These are phyloP conservation scores for Vaccinium darrowii DNA, from an alignment of 148 eudicot species.

Conservation along the genomic window DNA sequence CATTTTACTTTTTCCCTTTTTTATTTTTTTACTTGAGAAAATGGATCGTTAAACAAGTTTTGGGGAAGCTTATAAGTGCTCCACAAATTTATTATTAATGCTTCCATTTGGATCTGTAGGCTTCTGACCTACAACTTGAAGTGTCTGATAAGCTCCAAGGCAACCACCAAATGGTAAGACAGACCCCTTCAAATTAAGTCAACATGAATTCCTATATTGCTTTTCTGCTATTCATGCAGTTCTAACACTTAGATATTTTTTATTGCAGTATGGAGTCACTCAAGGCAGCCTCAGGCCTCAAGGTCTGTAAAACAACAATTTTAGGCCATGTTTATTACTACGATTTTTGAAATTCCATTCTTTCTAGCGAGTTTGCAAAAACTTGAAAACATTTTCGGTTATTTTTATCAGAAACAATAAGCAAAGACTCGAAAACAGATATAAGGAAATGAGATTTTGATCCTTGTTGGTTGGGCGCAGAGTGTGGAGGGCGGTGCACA, in stretches of 20 bases:
- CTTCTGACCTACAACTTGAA: constrained; percentile 6
- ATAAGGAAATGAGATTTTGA: background rate
- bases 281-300: constrained; percentile 53
- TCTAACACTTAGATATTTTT: background rate
- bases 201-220: background rate
- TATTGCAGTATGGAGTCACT: constrained; percentile 38
- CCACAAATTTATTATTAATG: background rate
- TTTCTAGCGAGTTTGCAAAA: background rate
- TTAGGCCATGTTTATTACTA: background rate
- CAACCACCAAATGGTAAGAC: constrained; percentile 17
- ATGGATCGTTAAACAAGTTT: no score
- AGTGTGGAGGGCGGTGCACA: constrained; percentile 42
- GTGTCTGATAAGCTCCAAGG: constrained; percentile 1
- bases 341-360: background rate
- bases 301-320: constrained; percentile 28
- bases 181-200: background rate
- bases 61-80: no score
- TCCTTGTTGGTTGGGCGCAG: constrained; percentile 20
- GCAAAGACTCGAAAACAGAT: no score
- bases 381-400: background rate
- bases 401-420: no score
- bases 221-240: background rate
- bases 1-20: no score
- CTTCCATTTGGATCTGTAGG: constrained; percentile 14
- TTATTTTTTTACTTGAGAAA: no score